phyloP scores from a whole-genome alignment of 1,139 yeast genomes.

The Kodamaea sp. region DNA sequence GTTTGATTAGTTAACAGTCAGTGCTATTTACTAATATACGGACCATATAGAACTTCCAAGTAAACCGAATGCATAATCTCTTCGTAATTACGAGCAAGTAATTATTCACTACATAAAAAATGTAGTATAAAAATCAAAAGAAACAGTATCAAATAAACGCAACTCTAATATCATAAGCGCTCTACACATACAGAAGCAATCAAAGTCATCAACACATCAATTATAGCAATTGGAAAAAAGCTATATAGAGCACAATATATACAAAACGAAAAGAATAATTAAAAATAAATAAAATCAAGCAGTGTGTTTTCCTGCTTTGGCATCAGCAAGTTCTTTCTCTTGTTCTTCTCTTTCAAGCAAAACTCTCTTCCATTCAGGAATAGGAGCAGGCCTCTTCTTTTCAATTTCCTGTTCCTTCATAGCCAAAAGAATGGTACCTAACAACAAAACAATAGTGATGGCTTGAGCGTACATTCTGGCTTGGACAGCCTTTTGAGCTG shows the following conservation, averaged over 20 bases:
- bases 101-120: too few species aligned
- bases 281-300: background rate
- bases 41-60: too few species aligned
- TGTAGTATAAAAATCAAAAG: too few species aligned
- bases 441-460: conserved; percentile 59
- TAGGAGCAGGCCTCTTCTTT: conserved; percentile 31
- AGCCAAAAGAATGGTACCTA: conserved; percentile 61
- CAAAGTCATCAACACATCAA: background rate
- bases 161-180: too few species aligned
- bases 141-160: too few species aligned
- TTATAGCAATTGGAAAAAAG: background rate
- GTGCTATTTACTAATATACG: too few species aligned
- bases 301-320: conserved; percentile 1
- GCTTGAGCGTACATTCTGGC: conserved; percentile 96
- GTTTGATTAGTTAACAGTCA: too few species aligned
- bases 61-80: too few species aligned
- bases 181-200: too few species aligned
- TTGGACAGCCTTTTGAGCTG: conserved; percentile 82
- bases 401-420: conserved; percentile 57
- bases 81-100: too few species aligned
- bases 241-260: background rate
- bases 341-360: conserved; percentile 26
- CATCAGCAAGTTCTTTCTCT: conserved; percentile 11
- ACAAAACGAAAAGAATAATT: background rate
- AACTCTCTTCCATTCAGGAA: conserved; percentile 40